Evolutionary conservation across 2,329 filamentous ascomycete species (phyloP), one percentile per base, ranked within the genome.

Genomic region (Colletotrichum zoysiae): DNA sequence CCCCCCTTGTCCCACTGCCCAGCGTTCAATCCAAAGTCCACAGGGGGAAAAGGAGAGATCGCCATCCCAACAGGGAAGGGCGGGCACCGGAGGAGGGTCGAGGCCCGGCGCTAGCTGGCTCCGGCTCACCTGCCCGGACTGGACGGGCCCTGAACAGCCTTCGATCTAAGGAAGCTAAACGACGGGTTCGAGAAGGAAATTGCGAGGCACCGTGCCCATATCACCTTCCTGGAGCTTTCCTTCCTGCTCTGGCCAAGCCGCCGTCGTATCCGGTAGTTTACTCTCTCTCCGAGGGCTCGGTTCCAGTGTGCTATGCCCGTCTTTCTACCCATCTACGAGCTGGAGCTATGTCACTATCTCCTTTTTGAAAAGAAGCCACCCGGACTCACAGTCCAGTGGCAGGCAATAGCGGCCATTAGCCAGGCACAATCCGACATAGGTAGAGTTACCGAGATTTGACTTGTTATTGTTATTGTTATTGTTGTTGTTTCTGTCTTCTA

Each of bases 101-200:
- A 57, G n/a, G 14, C 55, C 60, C 46, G 60, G 46, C 46, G 46
- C 60, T 63, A 63, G 46, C 60, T 63, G 35, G 60, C 60, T 40
- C 60, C 60, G 60, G 60, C 20, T 30, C 23, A n/a, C 20, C 40
- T 26, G 46, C n/a, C 60, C 60, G 46, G 46, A 40, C 35, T 50
- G n/a, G n/a, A 62, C 33, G 44, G 46, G 23, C 35, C 46, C 40
- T 48, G 46, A 23, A 16, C 46, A 62, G 59, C 44, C 33, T 30
- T 38, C 30, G 23, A 18, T 14, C 33, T 30, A n/a, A 18, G 23
- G 20, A 7, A 40, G 40, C n/a, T n/a, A 38, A 38, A n/a, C 44
- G 48, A 48, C 20, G 35, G 60, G 30, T 35, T 35, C 20, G 60
- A 30, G 35, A 42, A 12, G 20, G 60, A 63, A 35, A 38, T 30